Percentiles rank a stretch among this genome's conserved stretches.
phyloP scores from a whole-genome alignment of 441 rosid species.

The Macaranga tanarius region DNA sequence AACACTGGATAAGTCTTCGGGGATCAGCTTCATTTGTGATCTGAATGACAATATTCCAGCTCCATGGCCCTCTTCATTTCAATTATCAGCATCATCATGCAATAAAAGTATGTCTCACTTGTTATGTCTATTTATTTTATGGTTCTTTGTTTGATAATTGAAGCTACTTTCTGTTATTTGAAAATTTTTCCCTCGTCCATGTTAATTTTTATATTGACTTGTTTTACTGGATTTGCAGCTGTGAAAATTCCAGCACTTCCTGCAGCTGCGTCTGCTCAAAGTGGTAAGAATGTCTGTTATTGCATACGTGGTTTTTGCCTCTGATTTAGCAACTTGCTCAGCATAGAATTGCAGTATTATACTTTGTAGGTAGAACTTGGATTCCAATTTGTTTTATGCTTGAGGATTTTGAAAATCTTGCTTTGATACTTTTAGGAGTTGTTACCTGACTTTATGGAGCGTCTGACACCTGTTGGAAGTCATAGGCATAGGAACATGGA shows the following conservation, averaged over 20 bases:
- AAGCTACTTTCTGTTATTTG: background rate
- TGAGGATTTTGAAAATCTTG: background rate
- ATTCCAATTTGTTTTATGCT: background rate
- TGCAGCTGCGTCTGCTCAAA: constrained; percentile 79
- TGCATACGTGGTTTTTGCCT: background rate
- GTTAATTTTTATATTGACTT: background rate
- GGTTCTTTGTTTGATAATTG: background rate
- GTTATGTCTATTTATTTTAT: background rate
- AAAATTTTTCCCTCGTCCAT: background rate
- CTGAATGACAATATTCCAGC: constrained; percentile 96
- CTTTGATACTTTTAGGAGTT: background rate
- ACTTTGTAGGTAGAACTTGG: background rate
- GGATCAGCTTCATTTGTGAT: constrained; percentile 92
- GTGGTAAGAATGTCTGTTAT: constrained; percentile 38
- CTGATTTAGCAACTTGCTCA: background rate
- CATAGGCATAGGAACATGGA: no score
- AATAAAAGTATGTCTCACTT: constrained; percentile 51
- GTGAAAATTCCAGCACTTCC: constrained; percentile 87
- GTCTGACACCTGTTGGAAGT: background rate
- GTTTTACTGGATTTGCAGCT: constrained; percentile 41
- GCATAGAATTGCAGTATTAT: background rate
- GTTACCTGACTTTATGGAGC: background rate
- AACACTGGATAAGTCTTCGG: constrained; percentile 63
- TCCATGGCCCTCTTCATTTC: constrained; percentile 80
- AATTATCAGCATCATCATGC: constrained; percentile 62